Base-by-base conservation (phyloP, 441 rosid species). In the Eruca vesicaria region DNA sequence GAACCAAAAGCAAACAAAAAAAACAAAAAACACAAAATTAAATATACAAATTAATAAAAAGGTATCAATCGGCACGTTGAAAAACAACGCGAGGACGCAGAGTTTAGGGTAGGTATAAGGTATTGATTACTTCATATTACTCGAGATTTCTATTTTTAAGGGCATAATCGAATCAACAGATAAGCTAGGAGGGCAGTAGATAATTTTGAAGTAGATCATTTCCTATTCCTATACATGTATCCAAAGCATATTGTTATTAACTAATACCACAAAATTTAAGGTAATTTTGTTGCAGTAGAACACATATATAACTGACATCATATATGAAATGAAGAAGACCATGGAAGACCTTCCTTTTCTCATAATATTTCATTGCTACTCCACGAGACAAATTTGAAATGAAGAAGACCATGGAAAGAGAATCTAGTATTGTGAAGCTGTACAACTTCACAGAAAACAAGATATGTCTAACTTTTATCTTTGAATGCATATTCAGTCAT, bases 401-500 rank as follows among this genome's bases (percentile, higher is more conserved):
- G 19, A 50, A 71, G 77, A 8, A 62, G 74, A 78, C 72, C 73
- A 72, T 55, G 74, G 53, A 67, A 62, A 20, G 32, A 67, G 81
- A 78, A 72, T 78, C 38, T 68, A 78, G 61, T 61, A 67, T 55
- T 35, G 52, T 68, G 66, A 41, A 72, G 60, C 55, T 6, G 67
- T 73, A 63, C 65, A 21, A 21, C 6, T 45, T 68, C 45, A 45
- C 15, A 31, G 56, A 63, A 38, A 62, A 61, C 65, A 72, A 68
- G 74, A 78, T 63, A 74, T 68, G 74, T 73, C 63, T 48, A 21
- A 5, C 71, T 78, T 63, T 63, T 62, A 74, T 74, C 68, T 79
- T 79, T 79, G 82, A 74, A 79, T 79, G 82, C 82, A 79, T 79
- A 79, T 79, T 74, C 75, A 74, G 72, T 79, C 82, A 69, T 79